Conservation (phyloP, 176 grass and related monocot species). For the Rhipidocladum racemiflorum region DNA sequence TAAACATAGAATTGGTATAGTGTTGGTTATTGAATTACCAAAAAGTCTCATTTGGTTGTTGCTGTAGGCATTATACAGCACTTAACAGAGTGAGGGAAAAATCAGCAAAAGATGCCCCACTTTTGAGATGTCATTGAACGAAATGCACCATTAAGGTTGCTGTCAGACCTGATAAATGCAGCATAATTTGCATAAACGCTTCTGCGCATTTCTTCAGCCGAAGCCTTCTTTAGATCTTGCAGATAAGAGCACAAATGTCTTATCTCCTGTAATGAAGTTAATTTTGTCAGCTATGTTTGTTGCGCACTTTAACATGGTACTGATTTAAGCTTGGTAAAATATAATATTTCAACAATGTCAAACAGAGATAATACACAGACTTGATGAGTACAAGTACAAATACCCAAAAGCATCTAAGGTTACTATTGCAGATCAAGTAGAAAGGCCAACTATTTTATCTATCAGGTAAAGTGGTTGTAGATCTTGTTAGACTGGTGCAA, state of each 20-base stretch:
- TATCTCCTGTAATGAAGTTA: conserved; percentile 77
- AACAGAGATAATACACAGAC: not conserved
- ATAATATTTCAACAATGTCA: not conserved
- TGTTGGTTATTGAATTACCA: conserved; percentile 5
- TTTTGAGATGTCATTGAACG: not conserved
- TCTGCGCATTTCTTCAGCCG: conserved; percentile 96
- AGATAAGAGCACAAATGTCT: conserved; percentile 79
- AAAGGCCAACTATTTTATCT: conserved; percentile 3
- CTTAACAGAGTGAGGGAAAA: not conserved
- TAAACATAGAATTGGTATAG: not conserved
- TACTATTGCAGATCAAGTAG: not conserved
- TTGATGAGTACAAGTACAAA: not conserved
- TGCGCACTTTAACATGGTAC: not conserved
- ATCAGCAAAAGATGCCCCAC: not conserved
- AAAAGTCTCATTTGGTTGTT: not conserved
- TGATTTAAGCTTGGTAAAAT: not conserved
- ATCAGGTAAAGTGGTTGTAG: not conserved
- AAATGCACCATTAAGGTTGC: not conserved
- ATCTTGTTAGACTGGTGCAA: not conserved
- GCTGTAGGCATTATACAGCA: not conserved
- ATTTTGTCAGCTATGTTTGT: conserved; percentile 33
- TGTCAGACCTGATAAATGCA: conserved; percentile 74
- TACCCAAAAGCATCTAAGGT: not conserved
- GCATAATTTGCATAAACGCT: conserved; percentile 98
- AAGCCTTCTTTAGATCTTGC: conserved; percentile 99